Evolutionary conservation across 345 rosid species (phyloP), one percentile per base, ranked within the genome.

Genomic region (Brassica incana): DNA sequence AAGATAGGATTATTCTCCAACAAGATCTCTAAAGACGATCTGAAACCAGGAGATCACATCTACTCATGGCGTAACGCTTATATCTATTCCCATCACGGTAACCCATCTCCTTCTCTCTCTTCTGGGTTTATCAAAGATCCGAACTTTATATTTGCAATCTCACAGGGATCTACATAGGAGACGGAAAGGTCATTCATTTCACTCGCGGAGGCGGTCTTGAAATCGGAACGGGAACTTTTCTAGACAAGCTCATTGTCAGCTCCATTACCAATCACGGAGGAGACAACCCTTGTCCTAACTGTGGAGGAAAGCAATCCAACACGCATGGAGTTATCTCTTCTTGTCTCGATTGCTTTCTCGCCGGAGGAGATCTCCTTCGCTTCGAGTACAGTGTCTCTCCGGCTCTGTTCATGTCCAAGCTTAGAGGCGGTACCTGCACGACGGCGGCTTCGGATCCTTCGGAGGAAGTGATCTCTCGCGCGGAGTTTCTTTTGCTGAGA

Each of bases 371-470:
- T 30, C 87, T 90, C 43, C 87, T 85, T 80, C 83, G 80, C 69
- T 93, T 91, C 58, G 88, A 85, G 14, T 93, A 93, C 58, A 68
- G 72, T 20, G 90, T 86, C 77, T 83, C 91, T 1, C 69, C 58
- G 1, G 87, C 78, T 33, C 0, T 84, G 32, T 93, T 88, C 67
- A 71, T 93, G 30, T 85, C 84, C 30, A 89, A 70, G 56, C 73
- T 45, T 0, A 74, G 97, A 68, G 98, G 98, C n/a, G 98, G 98
- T 7, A 91, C 93, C 6, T 88, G 93, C 82, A 93, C 97, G 3
- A 85, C 85, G 12, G 93, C 97, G 27, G 0, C 77, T 12, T 84
- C 95, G 3, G 98, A 93, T 82, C 67, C 90, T 15, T 65, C 86
- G 0, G 87, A 88, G 14, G 83, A 88, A 65, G 90, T 87, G 29